These are phyloP conservation scores for Vitis rotundifolia DNA, from an alignment of 164 flowering plant genomes.

Conservation along the genomic window DNA sequence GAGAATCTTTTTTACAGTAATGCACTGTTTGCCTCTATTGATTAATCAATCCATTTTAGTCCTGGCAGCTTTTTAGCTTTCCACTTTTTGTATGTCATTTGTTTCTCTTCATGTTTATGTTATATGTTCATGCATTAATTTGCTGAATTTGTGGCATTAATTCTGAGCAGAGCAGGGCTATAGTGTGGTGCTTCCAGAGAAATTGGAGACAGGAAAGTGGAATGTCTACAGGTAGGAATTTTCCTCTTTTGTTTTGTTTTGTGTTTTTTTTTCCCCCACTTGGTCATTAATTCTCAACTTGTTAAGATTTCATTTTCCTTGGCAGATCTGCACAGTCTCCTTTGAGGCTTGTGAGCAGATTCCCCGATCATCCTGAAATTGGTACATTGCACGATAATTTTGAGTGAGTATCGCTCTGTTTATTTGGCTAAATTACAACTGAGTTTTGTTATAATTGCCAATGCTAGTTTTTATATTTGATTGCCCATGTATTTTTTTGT, in stretches of 20 bases:
- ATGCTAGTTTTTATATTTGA: not conserved
- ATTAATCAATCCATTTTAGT: not conserved
- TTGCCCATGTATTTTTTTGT: not conserved
- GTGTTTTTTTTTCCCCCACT: not conserved
- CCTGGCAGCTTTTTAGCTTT: not conserved
- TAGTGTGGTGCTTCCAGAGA: constrained; percentile 96
- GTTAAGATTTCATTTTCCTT: not conserved
- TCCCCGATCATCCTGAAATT: constrained; percentile 54
- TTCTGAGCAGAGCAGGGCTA: constrained; percentile 75
- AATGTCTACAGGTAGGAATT: constrained; percentile 78
- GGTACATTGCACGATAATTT: constrained; percentile 64
- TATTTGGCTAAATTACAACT: not conserved
- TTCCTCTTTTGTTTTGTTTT: not conserved
- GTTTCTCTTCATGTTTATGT: not conserved
- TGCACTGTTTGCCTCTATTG: not conserved
- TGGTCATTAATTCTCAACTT: not conserved
- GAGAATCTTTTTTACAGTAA: not conserved
- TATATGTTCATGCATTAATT: not conserved
- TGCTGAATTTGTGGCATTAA: constrained; percentile 2
- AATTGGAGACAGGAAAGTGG: constrained; percentile 89
- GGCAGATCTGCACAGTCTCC: constrained; percentile 54
- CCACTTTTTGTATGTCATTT: not conserved
- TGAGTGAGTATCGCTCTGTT: constrained; percentile 36
- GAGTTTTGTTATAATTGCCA: not conserved
- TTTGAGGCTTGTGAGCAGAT: constrained; percentile 44